phyloP scores from a whole-genome alignment of 148 eudicot species.

The Vaccinium myrtillus region DNA sequence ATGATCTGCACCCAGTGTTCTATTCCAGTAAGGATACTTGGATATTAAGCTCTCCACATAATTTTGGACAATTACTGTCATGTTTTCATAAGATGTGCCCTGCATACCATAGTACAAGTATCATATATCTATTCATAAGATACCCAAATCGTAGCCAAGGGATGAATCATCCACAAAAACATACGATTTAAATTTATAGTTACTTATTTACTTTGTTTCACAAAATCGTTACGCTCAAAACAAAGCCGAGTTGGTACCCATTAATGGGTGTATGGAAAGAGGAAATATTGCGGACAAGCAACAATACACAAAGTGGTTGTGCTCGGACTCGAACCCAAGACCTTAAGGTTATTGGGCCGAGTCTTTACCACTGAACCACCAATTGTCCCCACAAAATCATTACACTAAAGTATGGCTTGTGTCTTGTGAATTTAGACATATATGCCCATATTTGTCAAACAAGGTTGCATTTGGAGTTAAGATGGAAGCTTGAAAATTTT shows the following conservation, averaged over 20 bases:
- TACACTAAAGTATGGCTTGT: neutral
- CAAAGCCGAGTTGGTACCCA: too few species aligned
- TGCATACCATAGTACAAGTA: conserved; percentile 36
- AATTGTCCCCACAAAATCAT: too few species aligned
- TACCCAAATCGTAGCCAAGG: conserved; percentile 24
- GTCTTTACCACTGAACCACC: too few species aligned
- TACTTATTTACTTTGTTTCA: neutral
- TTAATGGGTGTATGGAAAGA: too few species aligned
- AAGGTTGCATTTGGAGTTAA: neutral
- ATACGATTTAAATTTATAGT: too few species aligned
- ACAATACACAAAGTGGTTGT: too few species aligned
- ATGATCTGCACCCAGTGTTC: conserved; percentile 95
- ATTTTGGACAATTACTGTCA: conserved; percentile 77
- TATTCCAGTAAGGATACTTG: conserved; percentile 94
- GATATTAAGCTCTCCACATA: conserved; percentile 76
- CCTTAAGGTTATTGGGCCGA: too few species aligned
- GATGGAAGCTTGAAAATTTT: neutral
- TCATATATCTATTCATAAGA: neutral
- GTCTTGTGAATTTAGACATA: neutral
- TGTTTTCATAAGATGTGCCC: conserved; percentile 95
- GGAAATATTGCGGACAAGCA: neutral
- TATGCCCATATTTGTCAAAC: neutral
- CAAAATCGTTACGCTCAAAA: too few species aligned
- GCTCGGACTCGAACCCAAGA: too few species aligned
- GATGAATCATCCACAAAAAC: neutral